A percentile compares a stretch with the other conserved stretches of the same genome.
phyloP scores from a whole-genome alignment of 1,139 yeast genomes.

The Candida dubliniensis region DNA sequence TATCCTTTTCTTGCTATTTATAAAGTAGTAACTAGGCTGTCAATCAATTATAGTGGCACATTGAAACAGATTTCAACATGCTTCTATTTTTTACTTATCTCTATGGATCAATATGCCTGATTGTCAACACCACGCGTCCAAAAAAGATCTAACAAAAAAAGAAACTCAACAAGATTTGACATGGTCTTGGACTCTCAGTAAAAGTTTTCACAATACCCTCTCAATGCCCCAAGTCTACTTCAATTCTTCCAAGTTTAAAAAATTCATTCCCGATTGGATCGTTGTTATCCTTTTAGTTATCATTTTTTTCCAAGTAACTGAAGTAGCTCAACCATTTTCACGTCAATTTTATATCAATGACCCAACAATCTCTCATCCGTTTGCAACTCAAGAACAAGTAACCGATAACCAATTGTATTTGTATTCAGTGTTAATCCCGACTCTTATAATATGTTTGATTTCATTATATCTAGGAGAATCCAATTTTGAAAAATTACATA shows the following conservation, averaged over 20 bases:
- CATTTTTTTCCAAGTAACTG: slow-evolving; percentile 35
- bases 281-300: slow-evolving; percentile 26
- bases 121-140: too few species aligned
- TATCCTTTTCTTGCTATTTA: too few species aligned
- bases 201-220: neutral
- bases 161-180: neutral
- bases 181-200: neutral
- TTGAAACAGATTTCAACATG: too few species aligned
- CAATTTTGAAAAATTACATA: slow-evolving; percentile 14
- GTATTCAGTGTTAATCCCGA: slow-evolving; percentile 25
- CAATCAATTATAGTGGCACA: too few species aligned
- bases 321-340: slow-evolving; percentile 37
- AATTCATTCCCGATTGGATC: slow-evolving; percentile 37
- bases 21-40: too few species aligned
- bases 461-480: slow-evolving; percentile 9
- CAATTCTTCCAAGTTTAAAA: slow-evolving; percentile 16
- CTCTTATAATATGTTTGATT: slow-evolving; percentile 16
- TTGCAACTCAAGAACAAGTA: slow-evolving; percentile 44
- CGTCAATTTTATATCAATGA: slow-evolving; percentile 39
- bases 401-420: slow-evolving; percentile 28
- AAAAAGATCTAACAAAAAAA: neutral
- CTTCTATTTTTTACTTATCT: too few species aligned
- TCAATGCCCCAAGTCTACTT: slow-evolving; percentile 14
- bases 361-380: slow-evolving; percentile 45
- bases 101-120: too few species aligned